A percentile compares a stretch with the other conserved stretches of the same genome.
These are phyloP conservation scores for Scenedesmus sp. DNA, from an alignment of 163 green algal genomes.

Conservation along the genomic window DNA sequence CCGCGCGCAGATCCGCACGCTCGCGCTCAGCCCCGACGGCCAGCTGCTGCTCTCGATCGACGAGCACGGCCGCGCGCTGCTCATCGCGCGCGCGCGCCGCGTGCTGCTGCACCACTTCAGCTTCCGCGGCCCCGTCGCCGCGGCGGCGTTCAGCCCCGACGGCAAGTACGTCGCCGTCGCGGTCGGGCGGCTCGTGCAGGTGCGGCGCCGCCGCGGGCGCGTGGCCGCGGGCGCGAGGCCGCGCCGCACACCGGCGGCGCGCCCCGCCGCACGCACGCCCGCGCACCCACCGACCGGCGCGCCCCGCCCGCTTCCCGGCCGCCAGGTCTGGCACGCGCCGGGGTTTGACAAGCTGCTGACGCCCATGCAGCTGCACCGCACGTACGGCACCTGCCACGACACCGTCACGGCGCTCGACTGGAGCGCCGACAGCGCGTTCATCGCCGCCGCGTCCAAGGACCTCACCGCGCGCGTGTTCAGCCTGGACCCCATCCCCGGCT, in stretches of 20 bases:
- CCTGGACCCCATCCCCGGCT: constrained; percentile 83
- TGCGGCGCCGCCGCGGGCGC: no score
- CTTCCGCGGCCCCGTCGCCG: constrained; percentile 87
- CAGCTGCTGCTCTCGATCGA: constrained; percentile 90
- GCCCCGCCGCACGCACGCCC: no score
- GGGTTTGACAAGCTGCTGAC: constrained; percentile 82
- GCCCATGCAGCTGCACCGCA: constrained; percentile 92
- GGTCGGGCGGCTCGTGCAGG: constrained; percentile 90
- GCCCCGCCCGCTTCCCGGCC: no score
- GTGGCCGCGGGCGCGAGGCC: no score
- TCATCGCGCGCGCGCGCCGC: constrained; percentile 76
- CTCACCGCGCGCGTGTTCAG: constrained; percentile 82
- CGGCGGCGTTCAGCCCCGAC: constrained; percentile 90
- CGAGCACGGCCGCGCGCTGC: constrained; percentile 77
- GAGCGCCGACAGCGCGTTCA: constrained; percentile 80
- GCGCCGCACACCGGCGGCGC: no score
- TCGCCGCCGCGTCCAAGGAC: constrained; percentile 89
- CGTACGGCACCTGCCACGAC: constrained; percentile 85
- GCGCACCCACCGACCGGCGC: no score
- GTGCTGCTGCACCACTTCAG: constrained; percentile 93
- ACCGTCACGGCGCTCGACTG: constrained; percentile 90
- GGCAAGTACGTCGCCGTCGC: constrained; percentile 88
- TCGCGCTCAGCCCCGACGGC: constrained; percentile 87
- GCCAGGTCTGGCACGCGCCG: constrained; percentile 91
- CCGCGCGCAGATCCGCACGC: constrained; percentile 71